Conservation (phyloP, 768 basidiomycete genomes). For the Lactarius akahatsu region DNA sequence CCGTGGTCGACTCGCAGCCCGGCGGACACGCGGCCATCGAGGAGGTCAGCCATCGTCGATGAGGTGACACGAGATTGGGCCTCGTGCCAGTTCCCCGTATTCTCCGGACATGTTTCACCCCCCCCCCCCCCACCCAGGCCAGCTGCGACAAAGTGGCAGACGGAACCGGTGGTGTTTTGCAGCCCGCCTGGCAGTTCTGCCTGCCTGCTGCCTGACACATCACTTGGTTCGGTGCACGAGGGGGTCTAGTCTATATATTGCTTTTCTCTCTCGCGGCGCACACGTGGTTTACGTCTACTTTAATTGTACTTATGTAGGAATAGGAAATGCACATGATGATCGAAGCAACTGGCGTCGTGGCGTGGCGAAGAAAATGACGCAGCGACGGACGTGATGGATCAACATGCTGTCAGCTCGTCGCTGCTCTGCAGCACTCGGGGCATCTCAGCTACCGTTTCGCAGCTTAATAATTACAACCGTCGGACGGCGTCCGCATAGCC, state of each 20-base stretch:
- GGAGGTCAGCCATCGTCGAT: conserved; percentile 3
- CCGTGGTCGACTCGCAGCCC: neutral
- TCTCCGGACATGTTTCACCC: neutral
- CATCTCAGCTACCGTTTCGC: neutral
- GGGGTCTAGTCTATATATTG: neutral
- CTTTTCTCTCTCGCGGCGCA: neutral
- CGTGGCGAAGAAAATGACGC: too few relatives aligned
- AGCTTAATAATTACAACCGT: neutral
- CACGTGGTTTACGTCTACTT: neutral
- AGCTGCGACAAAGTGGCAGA: neutral
- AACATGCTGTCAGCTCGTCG: neutral
- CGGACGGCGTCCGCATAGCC: too few relatives aligned
- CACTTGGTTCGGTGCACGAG: neutral
- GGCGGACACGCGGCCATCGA: conserved; percentile 20
- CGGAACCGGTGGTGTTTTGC: neutral
- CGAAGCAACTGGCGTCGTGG: neutral
- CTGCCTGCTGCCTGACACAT: neutral
- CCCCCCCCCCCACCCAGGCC: neutral
- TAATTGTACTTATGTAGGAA: neutral
- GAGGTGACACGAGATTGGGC: neutral
- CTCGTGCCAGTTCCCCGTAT: neutral
- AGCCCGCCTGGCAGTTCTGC: neutral
- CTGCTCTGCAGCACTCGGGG: neutral
- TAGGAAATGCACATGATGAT: neutral
- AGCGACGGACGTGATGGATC: neutral